Evolutionary conservation across 2,329 filamentous ascomycete species (phyloP).

Genomic region (Botryotinia globosa): DNA sequence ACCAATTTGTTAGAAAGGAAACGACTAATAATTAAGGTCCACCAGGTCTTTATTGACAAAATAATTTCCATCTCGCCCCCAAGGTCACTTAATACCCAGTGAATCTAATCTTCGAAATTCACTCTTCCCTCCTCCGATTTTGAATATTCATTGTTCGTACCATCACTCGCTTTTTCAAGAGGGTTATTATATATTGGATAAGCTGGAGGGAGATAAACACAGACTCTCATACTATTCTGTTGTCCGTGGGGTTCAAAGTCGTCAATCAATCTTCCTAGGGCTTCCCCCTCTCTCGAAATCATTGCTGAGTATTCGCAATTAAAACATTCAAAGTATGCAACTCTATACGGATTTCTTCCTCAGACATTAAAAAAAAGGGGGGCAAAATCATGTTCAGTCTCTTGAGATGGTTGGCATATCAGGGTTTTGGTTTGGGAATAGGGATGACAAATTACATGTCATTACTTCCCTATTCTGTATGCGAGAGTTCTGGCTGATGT

Average conservation of each 20-base stretch:
- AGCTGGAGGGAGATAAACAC: constrained; percentile 17
- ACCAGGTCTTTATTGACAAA: constrained; percentile 5
- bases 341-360: not conserved
- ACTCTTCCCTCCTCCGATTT: not conserved
- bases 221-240: constrained; percentile 8
- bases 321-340: constrained; percentile 12
- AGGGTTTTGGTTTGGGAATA: constrained; percentile 15
- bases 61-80: constrained; percentile 5
- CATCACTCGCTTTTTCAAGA: not conserved
- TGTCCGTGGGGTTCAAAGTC: constrained; percentile 17
- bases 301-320: constrained; percentile 15
- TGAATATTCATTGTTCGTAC: constrained; percentile 3
- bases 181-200: constrained; percentile 7
- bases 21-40: not conserved
- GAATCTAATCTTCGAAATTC: not conserved
- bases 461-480: constrained; percentile 19
- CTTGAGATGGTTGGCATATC: constrained; percentile 14
- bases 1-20: constrained; percentile 2
- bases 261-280: constrained; percentile 17
- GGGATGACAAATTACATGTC: constrained; percentile 21
- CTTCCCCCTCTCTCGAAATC: constrained; percentile 10
- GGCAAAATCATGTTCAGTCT: constrained; percentile 5
- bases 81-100: not conserved
- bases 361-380: constrained; percentile 3
- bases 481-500: constrained; percentile 17